phyloP scores from a whole-genome alignment of 495 filamentous ascomycete genomes.

The Corynascus novoguineensis region DNA sequence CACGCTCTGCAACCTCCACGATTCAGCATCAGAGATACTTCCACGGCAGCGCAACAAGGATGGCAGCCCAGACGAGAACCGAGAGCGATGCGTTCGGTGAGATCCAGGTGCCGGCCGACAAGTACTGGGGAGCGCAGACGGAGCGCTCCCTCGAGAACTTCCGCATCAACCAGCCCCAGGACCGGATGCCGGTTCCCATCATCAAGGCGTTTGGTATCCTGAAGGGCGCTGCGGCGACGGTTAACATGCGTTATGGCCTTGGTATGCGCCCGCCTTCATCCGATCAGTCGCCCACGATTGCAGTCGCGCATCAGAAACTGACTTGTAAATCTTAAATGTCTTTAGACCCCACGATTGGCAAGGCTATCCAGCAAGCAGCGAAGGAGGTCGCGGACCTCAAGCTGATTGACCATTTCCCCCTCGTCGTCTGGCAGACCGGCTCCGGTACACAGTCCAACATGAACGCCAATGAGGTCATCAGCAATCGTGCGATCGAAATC shows the following conservation, averaged over 20 bases:
- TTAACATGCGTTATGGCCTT: constrained; percentile 93
- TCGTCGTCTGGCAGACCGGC: constrained; percentile 98
- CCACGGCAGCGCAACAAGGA: constrained; percentile 45
- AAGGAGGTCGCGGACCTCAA: constrained; percentile 90
- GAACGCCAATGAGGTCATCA: constrained; percentile 99
- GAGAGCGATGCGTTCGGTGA: constrained; percentile 98
- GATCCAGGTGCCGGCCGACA: constrained; percentile 83
- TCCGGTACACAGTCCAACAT: constrained; percentile 99
- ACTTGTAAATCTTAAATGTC: constrained; percentile 3
- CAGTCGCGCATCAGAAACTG: constrained; percentile 8
- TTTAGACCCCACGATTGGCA: constrained; percentile 80
- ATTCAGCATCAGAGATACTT: constrained; percentile 35
- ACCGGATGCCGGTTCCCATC: constrained; percentile 93
- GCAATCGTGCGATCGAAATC: constrained; percentile 98
- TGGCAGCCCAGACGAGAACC: constrained; percentile 57
- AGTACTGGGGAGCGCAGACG: constrained; percentile 99
- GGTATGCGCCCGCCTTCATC: constrained; percentile 49
- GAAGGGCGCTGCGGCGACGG: constrained; percentile 91
- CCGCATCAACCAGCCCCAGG: constrained; percentile 97
- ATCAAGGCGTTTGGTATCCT: constrained; percentile 93
- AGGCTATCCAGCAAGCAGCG: constrained; percentile 91
- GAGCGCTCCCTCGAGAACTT: constrained; percentile 97
- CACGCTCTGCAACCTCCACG: constrained; percentile 10
- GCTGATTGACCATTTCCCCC: constrained; percentile 94
- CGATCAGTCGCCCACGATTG: constrained; percentile 8